Percentiles rank a stretch among this genome's conserved stretches.
Conservation (phyloP, 2,329 filamentous ascomycete genomes). For the Didymella exigua region DNA sequence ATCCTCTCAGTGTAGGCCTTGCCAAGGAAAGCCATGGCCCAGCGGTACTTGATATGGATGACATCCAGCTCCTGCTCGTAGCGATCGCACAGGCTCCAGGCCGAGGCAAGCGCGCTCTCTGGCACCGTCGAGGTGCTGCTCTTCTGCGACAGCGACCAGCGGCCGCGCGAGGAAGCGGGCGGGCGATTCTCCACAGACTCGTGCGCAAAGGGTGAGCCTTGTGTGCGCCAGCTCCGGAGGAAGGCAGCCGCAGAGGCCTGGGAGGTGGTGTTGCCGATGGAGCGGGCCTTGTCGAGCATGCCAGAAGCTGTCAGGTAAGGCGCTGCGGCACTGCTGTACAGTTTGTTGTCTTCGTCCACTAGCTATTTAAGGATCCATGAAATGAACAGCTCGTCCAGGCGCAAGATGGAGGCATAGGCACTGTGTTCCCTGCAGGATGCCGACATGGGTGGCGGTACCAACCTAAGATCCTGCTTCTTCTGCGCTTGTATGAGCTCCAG, state of each 20-base stretch:
- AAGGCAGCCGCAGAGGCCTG: background rate
- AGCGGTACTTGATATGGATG: slow-evolving; percentile 7
- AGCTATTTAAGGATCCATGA: no score
- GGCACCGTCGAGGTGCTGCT: background rate
- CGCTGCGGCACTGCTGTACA: no score
- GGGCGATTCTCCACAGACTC: background rate
- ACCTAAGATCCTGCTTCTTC: no score
- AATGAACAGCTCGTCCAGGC: no score
- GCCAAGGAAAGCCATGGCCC: background rate
- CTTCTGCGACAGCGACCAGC: background rate
- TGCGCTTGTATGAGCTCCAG: no score
- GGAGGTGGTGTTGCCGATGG: background rate
- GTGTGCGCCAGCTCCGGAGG: background rate
- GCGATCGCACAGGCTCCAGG: slow-evolving; percentile 4
- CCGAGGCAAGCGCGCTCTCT: background rate
- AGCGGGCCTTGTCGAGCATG: background rate
- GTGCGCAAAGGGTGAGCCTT: background rate
- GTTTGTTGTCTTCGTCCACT: no score
- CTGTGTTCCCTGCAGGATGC: no score
- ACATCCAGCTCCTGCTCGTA: slow-evolving; percentile 6
- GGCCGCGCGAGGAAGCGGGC: background rate
- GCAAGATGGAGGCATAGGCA: no score
- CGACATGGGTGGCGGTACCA: no score
- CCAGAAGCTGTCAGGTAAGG: no score
- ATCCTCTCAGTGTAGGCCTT: slow-evolving; percentile 2